Evolutionary conservation across 495 filamentous ascomycete species (phyloP).

Genomic region (Rhizodiscina lignyota): DNA sequence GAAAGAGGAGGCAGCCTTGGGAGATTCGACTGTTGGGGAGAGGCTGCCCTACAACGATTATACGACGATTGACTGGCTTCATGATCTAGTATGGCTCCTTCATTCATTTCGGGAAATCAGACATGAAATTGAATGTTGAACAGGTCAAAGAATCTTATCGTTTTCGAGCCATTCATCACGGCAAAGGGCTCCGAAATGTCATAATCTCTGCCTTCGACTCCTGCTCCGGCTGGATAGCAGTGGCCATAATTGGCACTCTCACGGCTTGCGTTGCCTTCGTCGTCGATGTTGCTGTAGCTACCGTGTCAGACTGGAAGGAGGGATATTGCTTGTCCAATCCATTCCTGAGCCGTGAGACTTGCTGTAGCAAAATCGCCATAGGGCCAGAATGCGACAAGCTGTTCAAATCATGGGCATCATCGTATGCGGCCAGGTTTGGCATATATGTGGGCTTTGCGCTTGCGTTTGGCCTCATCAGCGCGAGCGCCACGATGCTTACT

Average conservation of each 20-base stretch:
- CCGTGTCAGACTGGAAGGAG: constrained; percentile 36
- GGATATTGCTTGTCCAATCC: constrained; percentile 31
- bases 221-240: constrained; percentile 34
- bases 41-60: constrained; percentile 41
- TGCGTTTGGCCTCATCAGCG: constrained; percentile 31
- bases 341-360: constrained; percentile 29
- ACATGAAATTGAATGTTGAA: neutral
- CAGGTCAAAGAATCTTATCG: constrained; percentile 42
- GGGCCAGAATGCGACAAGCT: constrained; percentile 2
- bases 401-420: constrained; percentile 2
- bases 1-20: constrained; percentile 29
- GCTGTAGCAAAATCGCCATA: constrained; percentile 20
- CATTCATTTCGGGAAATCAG: no score
- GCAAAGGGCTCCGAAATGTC: constrained; percentile 21
- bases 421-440: constrained; percentile 23
- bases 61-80: constrained; percentile 41
- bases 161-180: constrained; percentile 23
- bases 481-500: constrained; percentile 33
- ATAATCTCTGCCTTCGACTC: constrained; percentile 23
- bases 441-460: constrained; percentile 35
- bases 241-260: constrained; percentile 33
- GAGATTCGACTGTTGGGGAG: constrained; percentile 30
- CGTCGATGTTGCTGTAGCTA: constrained; percentile 35
- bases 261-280: constrained; percentile 38
- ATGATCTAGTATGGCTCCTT: constrained; percentile 28